Evolutionary conservation across 2,329 filamentous ascomycete species (phyloP).

Genomic region (Cladobotryum protrusum): DNA sequence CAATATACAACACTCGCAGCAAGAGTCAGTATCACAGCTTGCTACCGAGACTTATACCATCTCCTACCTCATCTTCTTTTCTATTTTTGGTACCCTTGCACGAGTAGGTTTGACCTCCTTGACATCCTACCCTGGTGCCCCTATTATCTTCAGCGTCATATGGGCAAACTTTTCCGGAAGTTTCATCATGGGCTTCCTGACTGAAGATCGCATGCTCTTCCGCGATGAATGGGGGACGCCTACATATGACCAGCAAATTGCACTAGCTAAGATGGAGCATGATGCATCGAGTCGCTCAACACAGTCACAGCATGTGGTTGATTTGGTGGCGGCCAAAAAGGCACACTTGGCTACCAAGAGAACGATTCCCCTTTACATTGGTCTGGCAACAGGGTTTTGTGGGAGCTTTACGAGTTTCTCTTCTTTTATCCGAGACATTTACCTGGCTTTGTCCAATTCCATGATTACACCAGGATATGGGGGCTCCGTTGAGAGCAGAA

Average conservation of each 20-base stretch:
- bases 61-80: slow-evolving; percentile 80
- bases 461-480: slow-evolving; percentile 37
- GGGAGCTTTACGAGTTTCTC: slow-evolving; percentile 90
- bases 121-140: slow-evolving; percentile 71
- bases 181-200: slow-evolving; percentile 76
- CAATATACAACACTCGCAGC: slow-evolving; percentile 4
- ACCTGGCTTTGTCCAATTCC: slow-evolving; percentile 72
- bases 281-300: slow-evolving; percentile 32
- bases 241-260: slow-evolving; percentile 31
- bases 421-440: slow-evolving; percentile 72
- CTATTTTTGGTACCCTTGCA: slow-evolving; percentile 76
- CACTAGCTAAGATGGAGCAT: slow-evolving; percentile 22
- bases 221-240: slow-evolving; percentile 56
- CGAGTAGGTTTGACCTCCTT: slow-evolving; percentile 74
- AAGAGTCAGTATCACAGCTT: slow-evolving; percentile 36
- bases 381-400: slow-evolving; percentile 79
- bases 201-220: slow-evolving; percentile 73
- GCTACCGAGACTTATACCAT: slow-evolving; percentile 62
- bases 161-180: slow-evolving; percentile 88
- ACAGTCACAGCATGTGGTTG: slow-evolving; percentile 18
- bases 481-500: slow-evolving; percentile 41
- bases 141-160: slow-evolving; percentile 65
- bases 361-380: slow-evolving; percentile 81
- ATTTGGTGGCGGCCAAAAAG: slow-evolving; percentile 45
- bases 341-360: slow-evolving; percentile 65